Percentiles rank a stretch among this genome's conserved stretches.
phyloP scores from a whole-genome alignment of 768 basidiomycete genomes.

The Stropharia rugosoannulata region DNA sequence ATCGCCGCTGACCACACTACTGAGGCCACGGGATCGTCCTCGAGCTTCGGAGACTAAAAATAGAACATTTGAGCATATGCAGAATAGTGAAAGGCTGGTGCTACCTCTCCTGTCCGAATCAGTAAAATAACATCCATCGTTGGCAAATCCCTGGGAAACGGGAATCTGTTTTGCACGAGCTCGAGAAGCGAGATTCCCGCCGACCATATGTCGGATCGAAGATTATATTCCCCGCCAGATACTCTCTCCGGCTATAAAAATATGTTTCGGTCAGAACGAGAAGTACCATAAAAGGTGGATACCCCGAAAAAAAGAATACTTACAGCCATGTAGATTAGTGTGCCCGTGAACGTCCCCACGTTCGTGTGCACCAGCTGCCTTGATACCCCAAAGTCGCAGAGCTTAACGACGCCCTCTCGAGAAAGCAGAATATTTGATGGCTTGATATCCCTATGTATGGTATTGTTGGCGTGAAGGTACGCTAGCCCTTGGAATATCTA shows the following conservation, averaged over 20 bases:
- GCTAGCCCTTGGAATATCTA: constrained; percentile 86
- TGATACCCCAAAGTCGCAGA: constrained; percentile 98
- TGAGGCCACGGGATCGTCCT: constrained; percentile 58
- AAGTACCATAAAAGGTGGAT: too few relatives aligned
- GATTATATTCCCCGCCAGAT: constrained; percentile 85
- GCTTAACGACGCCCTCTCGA: constrained; percentile 82
- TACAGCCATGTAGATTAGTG: constrained; percentile 98
- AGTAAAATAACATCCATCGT: constrained; percentile 90
- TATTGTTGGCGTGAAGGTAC: constrained; percentile 85
- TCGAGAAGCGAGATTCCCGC: constrained; percentile 93
- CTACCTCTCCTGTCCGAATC: constrained; percentile 75
- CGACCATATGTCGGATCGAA: constrained; percentile 97
- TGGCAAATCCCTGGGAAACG: constrained; percentile 86
- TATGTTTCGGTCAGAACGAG: constrained; percentile 1
- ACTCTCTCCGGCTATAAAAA: constrained; percentile 82
- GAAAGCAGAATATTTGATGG: constrained; percentile 91
- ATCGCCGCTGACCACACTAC: constrained; percentile 79
- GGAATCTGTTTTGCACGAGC: constrained; percentile 90
- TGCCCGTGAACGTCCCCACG: constrained; percentile 95
- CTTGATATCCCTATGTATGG: constrained; percentile 95
- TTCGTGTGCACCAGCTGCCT: constrained; percentile 87
- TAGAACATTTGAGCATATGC: background rate
- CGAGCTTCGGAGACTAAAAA: constrained; percentile 70
- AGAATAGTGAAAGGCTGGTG: constrained; percentile 15
- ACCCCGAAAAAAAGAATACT: constrained; percentile 30